phyloP scores from a whole-genome alignment of 1,139 yeast genomes.

The Kodamaea fungicola region DNA sequence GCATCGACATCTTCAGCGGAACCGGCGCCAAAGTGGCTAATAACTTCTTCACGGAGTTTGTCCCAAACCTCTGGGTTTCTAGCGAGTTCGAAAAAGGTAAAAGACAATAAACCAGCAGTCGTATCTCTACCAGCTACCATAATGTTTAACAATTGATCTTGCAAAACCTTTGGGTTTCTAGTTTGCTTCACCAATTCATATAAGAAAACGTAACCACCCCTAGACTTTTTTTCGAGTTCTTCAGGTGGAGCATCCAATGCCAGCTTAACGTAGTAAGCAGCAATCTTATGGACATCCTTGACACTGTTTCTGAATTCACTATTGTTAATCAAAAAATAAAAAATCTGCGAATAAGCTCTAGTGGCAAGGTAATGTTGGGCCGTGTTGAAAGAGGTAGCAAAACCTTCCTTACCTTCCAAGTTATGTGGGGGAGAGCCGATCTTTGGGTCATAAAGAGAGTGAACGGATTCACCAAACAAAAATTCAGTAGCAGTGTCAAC shows the following conservation, averaged over 20 bases:
- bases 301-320: conserved; percentile 29
- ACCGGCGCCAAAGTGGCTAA: conserved; percentile 29
- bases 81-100: conserved; percentile 44
- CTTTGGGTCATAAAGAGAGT: conserved; percentile 30
- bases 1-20: conserved; percentile 13
- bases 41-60: conserved; percentile 38
- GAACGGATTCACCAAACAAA: conserved; percentile 53
- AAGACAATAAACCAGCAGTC: conserved; percentile 53
- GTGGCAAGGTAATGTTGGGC: conserved; percentile 36
- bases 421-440: conserved; percentile 14
- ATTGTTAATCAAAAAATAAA: conserved; percentile 32
- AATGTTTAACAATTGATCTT: conserved; percentile 51
- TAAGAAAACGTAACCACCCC: conserved; percentile 47
- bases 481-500: conserved; percentile 59
- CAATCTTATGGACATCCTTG: conserved; percentile 31
- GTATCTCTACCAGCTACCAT: conserved; percentile 58
- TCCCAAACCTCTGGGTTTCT: conserved; percentile 38
- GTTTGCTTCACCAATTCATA: conserved; percentile 51
- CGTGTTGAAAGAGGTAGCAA: conserved; percentile 41
- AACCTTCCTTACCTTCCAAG: conserved; percentile 32
- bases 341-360: conserved; percentile 34
- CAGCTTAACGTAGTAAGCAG: conserved; percentile 22
- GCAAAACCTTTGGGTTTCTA: conserved; percentile 43
- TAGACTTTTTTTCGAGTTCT: conserved; percentile 29
- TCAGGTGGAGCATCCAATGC: conserved; percentile 20